Evolutionary conservation across 257 asterid genomes (phyloP), one percentile per base, ranked within the genome.

Genomic region (Echites panduratus): DNA sequence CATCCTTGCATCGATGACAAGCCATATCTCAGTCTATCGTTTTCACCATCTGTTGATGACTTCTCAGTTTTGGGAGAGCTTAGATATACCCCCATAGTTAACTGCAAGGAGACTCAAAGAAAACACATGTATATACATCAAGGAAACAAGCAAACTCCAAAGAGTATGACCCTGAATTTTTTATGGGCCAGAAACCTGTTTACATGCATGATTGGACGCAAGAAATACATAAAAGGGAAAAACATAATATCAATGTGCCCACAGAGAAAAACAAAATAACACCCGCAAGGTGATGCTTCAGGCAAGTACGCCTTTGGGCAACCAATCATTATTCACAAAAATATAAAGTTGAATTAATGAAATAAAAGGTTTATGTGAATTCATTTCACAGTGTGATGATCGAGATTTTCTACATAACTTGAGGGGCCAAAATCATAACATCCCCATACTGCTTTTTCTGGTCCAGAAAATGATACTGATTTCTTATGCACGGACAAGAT

Each of bases 1-100:
- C 97, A 93, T 29, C 97, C 98, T 84, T 93, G 98, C 97, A 93
- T 93, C 65, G 96, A 89, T 71, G 98, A 85, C 79, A 89, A 65
- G 52, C 97, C 98, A 79, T 84, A 93, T 66, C 86, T 89, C 74
- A 93, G 89, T 82, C 75, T 85, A 63, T 79, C 85, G 71, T 87
- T 90, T 84, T 89, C 98, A 71, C 97, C 96, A 77, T 90, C 96
- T 78, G 86, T 89, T 2, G 95, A 89, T 52, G 71, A 56, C 86
- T 93, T 93, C 65, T 87, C 97, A 44, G 92, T 90, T 79, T 77
- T 88, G 71, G 98, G 98, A 85, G 89, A 84, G 87, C 97, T 90
- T 32, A 93, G 82, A 86, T 90, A 93, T 76, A 84, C 87, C 68
- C 98, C 98, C 98, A 93, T 93, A 43, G 75, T 81, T 74, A 75